Evolutionary conservation across 1,284 basidiomycete species (phyloP), one percentile per base, ranked within the genome.

Genomic region (Cutaneotrichosporon mucoides): DNA sequence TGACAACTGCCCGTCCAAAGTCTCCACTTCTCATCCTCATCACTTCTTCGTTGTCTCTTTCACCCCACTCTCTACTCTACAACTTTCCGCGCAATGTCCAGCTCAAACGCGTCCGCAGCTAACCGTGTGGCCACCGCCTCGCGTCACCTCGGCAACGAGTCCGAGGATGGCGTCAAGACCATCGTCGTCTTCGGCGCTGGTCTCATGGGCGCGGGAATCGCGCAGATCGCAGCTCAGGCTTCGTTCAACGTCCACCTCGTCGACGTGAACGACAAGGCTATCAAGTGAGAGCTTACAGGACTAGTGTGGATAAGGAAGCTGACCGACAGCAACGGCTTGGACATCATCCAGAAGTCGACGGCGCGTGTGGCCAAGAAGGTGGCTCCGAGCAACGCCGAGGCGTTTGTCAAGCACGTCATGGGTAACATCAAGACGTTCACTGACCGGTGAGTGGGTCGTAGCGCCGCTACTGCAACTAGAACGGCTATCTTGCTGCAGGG

Each of bases 301-400:
- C n/a, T n/a, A n/a, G n/a, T n/a, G n/a, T n/a, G n/a, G n/a, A n/a
- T n/a, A n/a, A n/a, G n/a, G n/a, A n/a, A n/a, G 68, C 73, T 34
- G 71, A 73, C 58, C 70, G 68, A 42, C 71, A 77, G 82, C 55
- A 83, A 83, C 63, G 82, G 82, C 15, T 69, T 80, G 40, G 73
- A 67, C 34, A 83, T 83, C 73, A 84, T 84, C 67, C 66, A 72
- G 54, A 83, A 82, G 65, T 82, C 81, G 7, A 73, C 84, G 13
- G 66, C 71, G 2, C 77, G 83, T 43, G 76, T 84, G 56, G 82
- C 79, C 57, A 83, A 83, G 69, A 78, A 79, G 59, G 68, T 74
- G 57, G 73, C 77, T 36, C 79, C 82, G n/a, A 73, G 80, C 51
- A 71, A 78, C 42, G 66, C 79, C 3, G 76, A 79, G 36, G 72